These are phyloP conservation scores for Cantharellus cinnabarinus DNA, from an alignment of 768 basidiomycete species.

Conservation along the genomic window DNA sequence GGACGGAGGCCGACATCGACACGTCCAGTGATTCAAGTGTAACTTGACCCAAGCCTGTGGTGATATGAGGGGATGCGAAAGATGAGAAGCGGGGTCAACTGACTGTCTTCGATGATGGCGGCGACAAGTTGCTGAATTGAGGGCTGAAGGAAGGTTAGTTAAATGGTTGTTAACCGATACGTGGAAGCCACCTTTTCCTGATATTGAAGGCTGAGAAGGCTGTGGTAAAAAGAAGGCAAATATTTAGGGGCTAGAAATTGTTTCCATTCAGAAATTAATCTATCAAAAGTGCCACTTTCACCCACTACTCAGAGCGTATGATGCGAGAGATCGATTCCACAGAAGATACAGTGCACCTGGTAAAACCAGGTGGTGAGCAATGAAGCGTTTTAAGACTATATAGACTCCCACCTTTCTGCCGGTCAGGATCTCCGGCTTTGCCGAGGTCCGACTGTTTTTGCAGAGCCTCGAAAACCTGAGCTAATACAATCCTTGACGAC, in stretches of 20 bases:
- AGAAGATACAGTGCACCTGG: constrained; percentile 32
- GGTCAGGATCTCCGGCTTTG: constrained; percentile 14
- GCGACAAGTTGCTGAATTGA: constrained; percentile 55
- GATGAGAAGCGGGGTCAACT: neutral
- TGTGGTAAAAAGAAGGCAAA: neutral
- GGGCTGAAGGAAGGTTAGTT: constrained; percentile 24
- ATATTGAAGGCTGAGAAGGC: constrained; percentile 26
- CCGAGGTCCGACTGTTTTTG: constrained; percentile 2
- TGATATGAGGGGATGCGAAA: neutral
- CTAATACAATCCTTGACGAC: constrained; percentile 8
- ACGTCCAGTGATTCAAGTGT: neutral
- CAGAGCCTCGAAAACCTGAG: constrained; percentile 9
- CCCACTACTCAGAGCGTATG: constrained; percentile 4
- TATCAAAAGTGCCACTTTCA: neutral
- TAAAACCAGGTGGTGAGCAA: neutral
- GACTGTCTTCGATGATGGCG: constrained; percentile 35
- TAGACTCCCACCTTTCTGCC: constrained; percentile 13
- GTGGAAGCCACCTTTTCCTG: constrained; percentile 50
- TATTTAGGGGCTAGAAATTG: neutral
- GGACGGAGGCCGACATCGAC: neutral
- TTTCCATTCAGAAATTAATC: constrained; percentile 1
- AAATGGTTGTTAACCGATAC: neutral
- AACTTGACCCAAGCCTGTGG: neutral
- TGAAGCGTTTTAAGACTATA: neutral
- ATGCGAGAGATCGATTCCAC: constrained; percentile 27